Evolutionary conservation across 2,329 filamentous ascomycete species (phyloP).

Genomic region (Colletotrichum spinosum): DNA sequence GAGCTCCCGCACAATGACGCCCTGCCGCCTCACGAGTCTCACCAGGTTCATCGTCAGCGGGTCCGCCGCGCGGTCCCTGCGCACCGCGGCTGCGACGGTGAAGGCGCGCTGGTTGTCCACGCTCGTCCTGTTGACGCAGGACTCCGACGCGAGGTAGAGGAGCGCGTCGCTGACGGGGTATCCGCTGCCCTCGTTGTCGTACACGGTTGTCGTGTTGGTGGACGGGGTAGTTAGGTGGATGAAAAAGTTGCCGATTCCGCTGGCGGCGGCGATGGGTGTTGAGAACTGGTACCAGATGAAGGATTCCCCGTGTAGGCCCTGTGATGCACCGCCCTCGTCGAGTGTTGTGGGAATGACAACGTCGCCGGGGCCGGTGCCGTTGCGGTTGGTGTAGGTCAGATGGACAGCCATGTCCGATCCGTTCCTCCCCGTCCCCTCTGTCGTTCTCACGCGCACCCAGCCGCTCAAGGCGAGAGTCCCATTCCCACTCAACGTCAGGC

Average conservation of each 20-base stretch:
- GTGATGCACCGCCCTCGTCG: conserved; percentile 40
- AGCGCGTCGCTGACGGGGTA: conserved; percentile 45
- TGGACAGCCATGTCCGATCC: conserved; percentile 36
- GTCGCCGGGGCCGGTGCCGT: conserved; percentile 32
- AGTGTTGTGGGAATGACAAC: conserved; percentile 8
- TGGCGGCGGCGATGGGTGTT: conserved; percentile 39
- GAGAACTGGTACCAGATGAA: conserved; percentile 48
- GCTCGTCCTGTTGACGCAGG: conserved; percentile 41
- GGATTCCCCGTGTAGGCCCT: conserved; percentile 41
- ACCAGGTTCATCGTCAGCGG: conserved; percentile 27
- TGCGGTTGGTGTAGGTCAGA: conserved; percentile 33
- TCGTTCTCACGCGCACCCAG: conserved; percentile 42
- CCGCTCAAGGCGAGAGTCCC: conserved; percentile 43
- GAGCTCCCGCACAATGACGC: conserved; percentile 24
- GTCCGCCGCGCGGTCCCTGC: conserved; percentile 20
- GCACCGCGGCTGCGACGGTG: conserved; percentile 33
- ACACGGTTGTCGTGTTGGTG: conserved; percentile 40
- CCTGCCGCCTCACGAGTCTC: conserved; percentile 33
- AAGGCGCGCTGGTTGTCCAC: conserved; percentile 29
- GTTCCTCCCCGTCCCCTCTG: conserved; percentile 33
- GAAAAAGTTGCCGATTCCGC: conserved; percentile 47
- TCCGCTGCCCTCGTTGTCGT: conserved; percentile 43
- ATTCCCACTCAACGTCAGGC: conserved; percentile 42
- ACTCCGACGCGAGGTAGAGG: conserved; percentile 42
- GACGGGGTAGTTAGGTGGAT: conserved; percentile 43